phyloP scores from a whole-genome alignment of 352 stramenopile species.

The Pythium guiyangense region DNA sequence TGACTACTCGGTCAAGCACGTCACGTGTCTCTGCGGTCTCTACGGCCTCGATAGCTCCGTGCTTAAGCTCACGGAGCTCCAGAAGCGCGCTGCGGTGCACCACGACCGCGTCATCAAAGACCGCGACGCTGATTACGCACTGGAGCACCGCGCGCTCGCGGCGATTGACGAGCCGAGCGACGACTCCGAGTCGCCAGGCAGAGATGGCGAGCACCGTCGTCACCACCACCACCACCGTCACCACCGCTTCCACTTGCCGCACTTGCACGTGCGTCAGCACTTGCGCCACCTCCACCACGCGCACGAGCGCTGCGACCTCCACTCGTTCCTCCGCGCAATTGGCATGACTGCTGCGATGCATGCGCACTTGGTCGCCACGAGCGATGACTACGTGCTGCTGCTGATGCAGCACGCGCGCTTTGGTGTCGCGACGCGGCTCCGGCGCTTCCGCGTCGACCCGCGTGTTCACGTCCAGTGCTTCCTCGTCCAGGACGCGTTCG shows the following conservation, averaged over 20 bases:
- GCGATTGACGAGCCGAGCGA: not conserved
- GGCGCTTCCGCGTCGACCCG: conserved; percentile 68
- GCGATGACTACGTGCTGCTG: conserved; percentile 73
- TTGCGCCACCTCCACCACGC: conserved; percentile 4
- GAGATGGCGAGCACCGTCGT: not conserved
- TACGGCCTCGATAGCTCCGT: conserved; percentile 58
- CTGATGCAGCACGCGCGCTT: conserved; percentile 57
- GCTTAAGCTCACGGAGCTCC: conserved; percentile 29
- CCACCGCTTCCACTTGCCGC: conserved; percentile 1
- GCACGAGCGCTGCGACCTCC: conserved; percentile 18
- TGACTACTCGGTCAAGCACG: conserved; percentile 72
- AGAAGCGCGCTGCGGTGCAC: conserved; percentile 4
- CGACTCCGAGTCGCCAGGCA: not conserved
- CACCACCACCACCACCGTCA: conserved; percentile 1
- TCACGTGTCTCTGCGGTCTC: conserved; percentile 62
- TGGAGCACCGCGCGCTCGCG: not conserved
- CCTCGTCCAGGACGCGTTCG: conserved; percentile 60
- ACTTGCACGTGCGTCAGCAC: conserved; percentile 9
- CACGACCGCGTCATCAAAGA: not conserved
- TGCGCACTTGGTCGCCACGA: conserved; percentile 31
- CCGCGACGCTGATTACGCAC: no score
- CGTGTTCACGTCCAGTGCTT: conserved; percentile 74
- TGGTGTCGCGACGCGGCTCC: conserved; percentile 37
- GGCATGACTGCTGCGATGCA: conserved; percentile 49
- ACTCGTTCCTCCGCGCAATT: conserved; percentile 37